These are phyloP conservation scores for Leishmania tropica DNA, from an alignment of 208 protist genomes.

Conservation along the genomic window DNA sequence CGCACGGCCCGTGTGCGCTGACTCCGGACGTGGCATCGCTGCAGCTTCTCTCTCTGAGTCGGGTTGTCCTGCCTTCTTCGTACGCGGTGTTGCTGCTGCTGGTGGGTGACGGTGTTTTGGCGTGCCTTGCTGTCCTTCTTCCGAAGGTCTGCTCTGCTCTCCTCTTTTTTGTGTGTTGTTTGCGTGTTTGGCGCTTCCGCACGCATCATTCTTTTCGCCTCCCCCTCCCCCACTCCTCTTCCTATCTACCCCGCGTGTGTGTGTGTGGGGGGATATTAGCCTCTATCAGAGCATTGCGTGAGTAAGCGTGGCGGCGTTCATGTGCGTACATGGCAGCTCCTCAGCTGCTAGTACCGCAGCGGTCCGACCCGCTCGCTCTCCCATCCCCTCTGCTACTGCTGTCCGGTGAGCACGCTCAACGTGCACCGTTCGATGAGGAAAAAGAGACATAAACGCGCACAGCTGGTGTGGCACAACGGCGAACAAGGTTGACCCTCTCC, in stretches of 20 bases:
- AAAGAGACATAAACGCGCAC: background rate
- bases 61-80: background rate
- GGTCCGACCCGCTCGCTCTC: background rate
- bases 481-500: background rate
- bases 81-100: background rate
- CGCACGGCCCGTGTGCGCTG: background rate
- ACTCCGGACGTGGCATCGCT: background rate
- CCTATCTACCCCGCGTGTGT: background rate
- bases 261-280: background rate
- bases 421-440: background rate
- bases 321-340: background rate
- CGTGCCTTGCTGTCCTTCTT: background rate
- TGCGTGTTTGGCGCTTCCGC: background rate
- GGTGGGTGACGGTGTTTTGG: background rate
- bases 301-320: background rate
- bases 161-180: background rate
- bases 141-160: background rate
- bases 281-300: background rate
- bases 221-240: background rate
- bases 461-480: background rate
- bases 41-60: background rate
- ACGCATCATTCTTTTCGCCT: background rate
- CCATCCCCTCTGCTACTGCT: background rate
- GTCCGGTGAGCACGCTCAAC: background rate
- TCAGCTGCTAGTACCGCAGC: background rate